Percentiles rank a stretch among this genome's conserved stretches.
Evolutionary conservation across 192 early-diverging fungal species (phyloP).

Genomic region (Mortierella hygrophila): DNA sequence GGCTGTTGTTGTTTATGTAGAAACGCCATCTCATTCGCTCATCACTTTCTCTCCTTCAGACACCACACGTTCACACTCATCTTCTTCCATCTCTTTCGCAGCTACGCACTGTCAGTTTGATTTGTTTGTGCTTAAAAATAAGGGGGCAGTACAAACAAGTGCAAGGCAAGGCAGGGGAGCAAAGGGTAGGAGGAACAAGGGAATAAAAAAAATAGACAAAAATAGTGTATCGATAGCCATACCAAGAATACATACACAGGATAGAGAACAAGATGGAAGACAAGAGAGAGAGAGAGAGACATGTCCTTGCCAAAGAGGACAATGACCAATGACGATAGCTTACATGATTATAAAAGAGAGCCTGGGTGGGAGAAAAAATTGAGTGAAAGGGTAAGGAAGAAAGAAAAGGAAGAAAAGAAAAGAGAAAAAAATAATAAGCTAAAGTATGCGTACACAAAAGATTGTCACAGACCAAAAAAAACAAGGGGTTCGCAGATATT

Average conservation of each 20-base stretch:
- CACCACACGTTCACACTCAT: conserved; percentile 4
- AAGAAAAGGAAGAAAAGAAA: background rate
- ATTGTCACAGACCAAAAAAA: no score
- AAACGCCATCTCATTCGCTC: background rate
- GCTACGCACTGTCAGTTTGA: background rate
- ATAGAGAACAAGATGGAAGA: background rate
- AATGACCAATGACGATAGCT: conserved; percentile 6
- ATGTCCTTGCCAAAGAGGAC: background rate
- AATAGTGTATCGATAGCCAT: background rate
- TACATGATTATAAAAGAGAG: conserved; percentile 29
- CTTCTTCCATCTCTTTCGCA: conserved; percentile 10
- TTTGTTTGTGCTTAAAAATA: background rate
- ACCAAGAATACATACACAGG: background rate
- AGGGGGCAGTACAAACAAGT: background rate
- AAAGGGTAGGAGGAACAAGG: no score
- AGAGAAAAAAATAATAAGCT: background rate
- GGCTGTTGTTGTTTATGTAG: background rate
- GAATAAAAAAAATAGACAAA: no score
- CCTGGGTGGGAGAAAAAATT: background rate
- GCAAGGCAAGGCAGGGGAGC: no score
- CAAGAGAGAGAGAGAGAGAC: background rate
- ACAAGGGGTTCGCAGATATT: no score
- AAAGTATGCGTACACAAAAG: no score
- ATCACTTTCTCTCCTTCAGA: background rate
- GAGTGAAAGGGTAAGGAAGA: no score